Base-by-base conservation (phyloP, 192 early-diverging fungal genomes). In the Dissophora ornata region DNA sequence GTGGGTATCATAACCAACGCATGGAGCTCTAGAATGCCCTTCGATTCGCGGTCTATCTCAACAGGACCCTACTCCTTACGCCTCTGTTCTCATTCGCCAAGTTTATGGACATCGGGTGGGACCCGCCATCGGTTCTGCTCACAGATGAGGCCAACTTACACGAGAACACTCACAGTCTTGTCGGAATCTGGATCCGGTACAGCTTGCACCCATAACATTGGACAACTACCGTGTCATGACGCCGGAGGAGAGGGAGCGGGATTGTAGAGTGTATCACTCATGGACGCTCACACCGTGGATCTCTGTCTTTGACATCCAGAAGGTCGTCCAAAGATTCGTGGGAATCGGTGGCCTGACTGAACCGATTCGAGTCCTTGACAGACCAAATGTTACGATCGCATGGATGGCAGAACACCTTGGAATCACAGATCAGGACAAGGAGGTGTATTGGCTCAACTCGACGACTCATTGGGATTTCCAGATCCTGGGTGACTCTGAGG, bases 1-100 rank as follows among this genome's bases (percentile, higher is more conserved):
- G 75, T 42, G 84, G 84, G 0, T 80, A 81, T 32, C 79, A 83
- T 25, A 85, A 85, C 58, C 84, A 85, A 50, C 74, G 84, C 12
- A 85, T 81, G 12, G 61, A 70, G 15, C 46, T 81, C 12, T 57
- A 71, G 19, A 83, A 80, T 47, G 84, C 81, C 3, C 46, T 85
- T 7, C 63, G 69, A 9, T 36, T 85, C 19, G 67, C 84, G 6
- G 57, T 56, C 21, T 51, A 52, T 26, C 45, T 79, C 10, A 83
- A 83, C 29, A 36, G 84, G 51, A 85, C 84, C 7, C 45, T 85
- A 21, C 71, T 85, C n/a, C 33, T 85, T 7, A 80, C 84, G 0
- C 80, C 81, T 2, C 42, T 59, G 9, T 59, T 46, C 28, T 18
- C 46, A 42, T 30, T 10, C 25, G 44, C 44, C 10, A 50, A 36